phyloP scores from a whole-genome alignment of 305 asterid species.

The Andrographis paniculata region DNA sequence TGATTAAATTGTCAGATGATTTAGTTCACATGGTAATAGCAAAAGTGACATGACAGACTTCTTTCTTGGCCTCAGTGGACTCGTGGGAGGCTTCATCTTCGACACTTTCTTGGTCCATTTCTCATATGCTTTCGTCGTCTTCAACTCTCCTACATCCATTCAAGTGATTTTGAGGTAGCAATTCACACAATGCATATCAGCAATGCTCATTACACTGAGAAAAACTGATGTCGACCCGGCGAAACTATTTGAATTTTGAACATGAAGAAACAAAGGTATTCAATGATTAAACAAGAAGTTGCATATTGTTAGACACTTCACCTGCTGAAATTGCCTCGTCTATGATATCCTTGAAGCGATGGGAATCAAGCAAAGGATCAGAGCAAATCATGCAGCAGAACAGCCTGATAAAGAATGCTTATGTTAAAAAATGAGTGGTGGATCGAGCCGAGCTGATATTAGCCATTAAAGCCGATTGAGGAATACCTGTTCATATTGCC shows the following conservation, averaged over 20 bases:
- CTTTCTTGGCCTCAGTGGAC: conserved; percentile 35
- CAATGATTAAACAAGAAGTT: too few species aligned
- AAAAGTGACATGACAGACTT: conserved; percentile 30
- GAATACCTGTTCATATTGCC: conserved; percentile 55
- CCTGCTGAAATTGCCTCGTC: conserved; percentile 60
- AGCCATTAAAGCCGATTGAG: not conserved
- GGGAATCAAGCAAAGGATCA: conserved; percentile 58
- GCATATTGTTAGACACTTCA: conserved; percentile 5
- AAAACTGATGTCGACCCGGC: too few species aligned
- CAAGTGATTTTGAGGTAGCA: too few species aligned
- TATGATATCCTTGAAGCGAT: conserved; percentile 56
- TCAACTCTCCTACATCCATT: too few species aligned
- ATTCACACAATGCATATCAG: too few species aligned
- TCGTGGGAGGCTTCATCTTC: conserved; percentile 55
- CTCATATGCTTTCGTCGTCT: conserved; percentile 43
- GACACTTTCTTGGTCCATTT: conserved; percentile 57
- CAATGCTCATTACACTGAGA: too few species aligned
- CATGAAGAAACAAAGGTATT: too few species aligned
- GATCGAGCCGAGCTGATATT: not conserved
- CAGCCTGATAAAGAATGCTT: conserved; percentile 28
- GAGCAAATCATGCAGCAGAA: conserved; percentile 74
- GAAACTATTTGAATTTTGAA: too few species aligned
- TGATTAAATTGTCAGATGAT: not conserved
- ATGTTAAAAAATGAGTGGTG: not conserved
- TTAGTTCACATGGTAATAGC: not conserved